Evolutionary conservation across 2,329 filamentous ascomycete species (phyloP), one percentile per base, ranked within the genome.

Genomic region (Cladophialophora immunda): DNA sequence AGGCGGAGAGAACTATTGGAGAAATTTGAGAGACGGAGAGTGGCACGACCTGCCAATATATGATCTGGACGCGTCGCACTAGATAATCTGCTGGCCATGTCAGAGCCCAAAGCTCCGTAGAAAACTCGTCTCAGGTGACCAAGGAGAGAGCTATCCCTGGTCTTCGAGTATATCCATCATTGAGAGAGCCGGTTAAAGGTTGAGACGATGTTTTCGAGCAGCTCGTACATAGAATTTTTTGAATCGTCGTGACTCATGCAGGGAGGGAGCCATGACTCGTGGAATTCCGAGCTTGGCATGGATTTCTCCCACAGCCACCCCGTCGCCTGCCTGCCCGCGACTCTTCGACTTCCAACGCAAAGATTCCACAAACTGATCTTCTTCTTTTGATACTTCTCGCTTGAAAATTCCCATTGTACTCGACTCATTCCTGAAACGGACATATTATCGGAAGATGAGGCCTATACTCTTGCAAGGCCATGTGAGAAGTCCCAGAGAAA

Each of bases 401-500:
- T 25, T 17, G 2, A 27, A 17, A 53, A 3, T 32, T 13, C 30
- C 15, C 19, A 27, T 13, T n/a, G 32, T 29, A 1, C 58, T 19
- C 6, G 22, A 32, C 8, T 15, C 59, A 64, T 52, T 34, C 52
- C 38, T 52, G 57, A 56, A 52, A 61, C 29, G 17, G n/a, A 29
- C 9, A 9, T 19, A 5, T 27, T 8, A 29, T 30, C 41, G 15
- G 8, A 62, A 45, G 8, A 99, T 99, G 95, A 93, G 95, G 85
- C 95, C 95, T 78, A 96, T 97, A 82, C 86, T 99, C 76, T 88
- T 99, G 77, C 90, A 93, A 80, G 95, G 95, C 82, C 95, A 99
- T 89, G 89, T 90, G 27, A 34, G 61, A 55, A 17, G 7, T 4
- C 11, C 30, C n/a, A 19, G 27, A 38, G 36, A 34, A 62, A 69